Evolutionary conservation across 352 stramenopile genomes (phyloP).

Genomic region (Aphanomyces invadans): DNA sequence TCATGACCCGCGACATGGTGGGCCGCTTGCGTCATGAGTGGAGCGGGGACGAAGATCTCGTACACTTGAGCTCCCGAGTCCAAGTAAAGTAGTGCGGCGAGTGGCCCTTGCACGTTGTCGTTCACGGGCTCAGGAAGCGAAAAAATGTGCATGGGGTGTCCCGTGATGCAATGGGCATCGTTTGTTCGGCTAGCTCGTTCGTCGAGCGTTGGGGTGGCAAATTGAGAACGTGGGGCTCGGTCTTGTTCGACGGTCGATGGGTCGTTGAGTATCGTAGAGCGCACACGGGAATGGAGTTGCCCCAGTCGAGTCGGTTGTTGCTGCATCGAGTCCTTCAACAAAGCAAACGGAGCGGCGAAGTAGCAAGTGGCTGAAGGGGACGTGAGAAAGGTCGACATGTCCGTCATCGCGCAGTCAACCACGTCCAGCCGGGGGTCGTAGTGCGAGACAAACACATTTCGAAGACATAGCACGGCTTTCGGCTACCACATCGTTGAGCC

Average conservation of each 20-base stretch:
- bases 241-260: too few relatives aligned
- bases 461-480: constrained; percentile 11
- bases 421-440: constrained; percentile 11
- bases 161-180: neutral
- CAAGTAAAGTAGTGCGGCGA: neutral
- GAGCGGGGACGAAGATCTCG: constrained; percentile 2
- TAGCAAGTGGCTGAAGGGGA: constrained; percentile 10
- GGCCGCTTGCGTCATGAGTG: neutral
- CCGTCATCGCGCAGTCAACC: constrained; percentile 13
- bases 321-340: neutral
- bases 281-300: neutral
- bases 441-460: constrained; percentile 21
- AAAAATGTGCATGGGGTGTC: constrained; percentile 15
- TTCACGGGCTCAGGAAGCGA: neutral
- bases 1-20: neutral
- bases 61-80: constrained; percentile 3
- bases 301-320: neutral
- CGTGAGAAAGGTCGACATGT: neutral
- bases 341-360: neutral
- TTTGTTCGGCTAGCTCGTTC: neutral
- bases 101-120: neutral
- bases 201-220: too few relatives aligned
- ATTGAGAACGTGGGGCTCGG: too few relatives aligned
- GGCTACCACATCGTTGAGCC: neutral
- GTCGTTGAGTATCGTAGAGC: constrained; percentile 5